Percentiles rank a stretch among this genome's conserved stretches.
phyloP scores from a whole-genome alignment of 2,329 filamentous ascomycete genomes.

The Xylaria arbuscula region DNA sequence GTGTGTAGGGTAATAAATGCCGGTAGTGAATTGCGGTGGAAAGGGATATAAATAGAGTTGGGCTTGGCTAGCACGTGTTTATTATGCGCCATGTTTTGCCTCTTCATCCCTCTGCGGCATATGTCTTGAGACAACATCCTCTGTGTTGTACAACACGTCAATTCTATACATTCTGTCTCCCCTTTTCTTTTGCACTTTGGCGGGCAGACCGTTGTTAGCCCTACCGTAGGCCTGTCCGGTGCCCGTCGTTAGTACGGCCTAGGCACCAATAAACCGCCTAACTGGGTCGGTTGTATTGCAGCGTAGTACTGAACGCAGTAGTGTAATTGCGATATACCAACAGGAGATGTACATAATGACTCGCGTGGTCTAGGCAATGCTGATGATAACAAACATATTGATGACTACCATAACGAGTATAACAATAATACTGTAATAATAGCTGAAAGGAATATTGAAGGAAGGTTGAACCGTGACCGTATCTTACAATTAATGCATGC shows the following conservation, averaged over 20 bases:
- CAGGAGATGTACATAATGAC: neutral
- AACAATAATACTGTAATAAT: conserved; percentile 19
- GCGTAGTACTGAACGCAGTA: neutral
- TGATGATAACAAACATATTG: neutral
- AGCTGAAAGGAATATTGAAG: conserved; percentile 23
- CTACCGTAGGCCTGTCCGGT: neutral
- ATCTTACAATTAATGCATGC: neutral
- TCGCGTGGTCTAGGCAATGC: neutral
- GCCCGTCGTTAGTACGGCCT: neutral
- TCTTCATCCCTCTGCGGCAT: conserved; percentile 9
- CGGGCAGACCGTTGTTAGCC: neutral
- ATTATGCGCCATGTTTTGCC: conserved; percentile 14
- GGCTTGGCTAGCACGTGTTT: conserved; percentile 32
- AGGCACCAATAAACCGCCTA: conserved; percentile 2
- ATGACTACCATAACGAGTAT: conserved; percentile 2
- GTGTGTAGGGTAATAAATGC: conserved; percentile 5
- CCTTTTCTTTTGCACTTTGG: neutral
- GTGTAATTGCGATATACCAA: neutral
- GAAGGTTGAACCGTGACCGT: neutral
- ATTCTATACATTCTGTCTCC: neutral
- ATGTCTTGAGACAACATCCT: neutral
- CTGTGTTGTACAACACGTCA: neutral
- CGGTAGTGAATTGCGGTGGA: conserved; percentile 18
- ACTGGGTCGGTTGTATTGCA: conserved; percentile 2
- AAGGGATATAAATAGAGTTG: conserved; percentile 36